Evolutionary conservation across 805 yeast genomes (phyloP).

Genomic region (Maudiozyma pseudohumilis): DNA sequence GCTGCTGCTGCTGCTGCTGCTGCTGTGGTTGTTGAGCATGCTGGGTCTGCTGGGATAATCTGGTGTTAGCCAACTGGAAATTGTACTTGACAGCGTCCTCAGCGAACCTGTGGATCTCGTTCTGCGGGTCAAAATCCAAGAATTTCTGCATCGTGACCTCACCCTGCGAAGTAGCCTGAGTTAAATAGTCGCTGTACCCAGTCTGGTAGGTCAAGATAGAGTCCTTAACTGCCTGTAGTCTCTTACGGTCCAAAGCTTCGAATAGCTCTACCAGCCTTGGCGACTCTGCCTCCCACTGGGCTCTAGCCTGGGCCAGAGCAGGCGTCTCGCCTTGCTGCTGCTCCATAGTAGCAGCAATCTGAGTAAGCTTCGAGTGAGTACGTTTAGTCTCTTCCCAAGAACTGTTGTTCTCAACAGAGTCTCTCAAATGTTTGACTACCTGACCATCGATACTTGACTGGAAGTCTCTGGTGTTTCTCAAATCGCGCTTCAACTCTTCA

Average conservation of each 20-base stretch:
- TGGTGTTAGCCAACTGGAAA: slow-evolving; percentile 11
- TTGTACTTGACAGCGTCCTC: slow-evolving; percentile 27
- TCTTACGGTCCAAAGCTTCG: slow-evolving; percentile 58
- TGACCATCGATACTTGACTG: slow-evolving; percentile 41
- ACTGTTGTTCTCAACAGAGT: slow-evolving; percentile 43
- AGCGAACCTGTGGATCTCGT: slow-evolving; percentile 51
- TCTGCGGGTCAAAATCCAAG: slow-evolving; percentile 51
- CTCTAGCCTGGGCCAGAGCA: slow-evolving; percentile 37
- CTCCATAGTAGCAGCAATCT: slow-evolving; percentile 37
- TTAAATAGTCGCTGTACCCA: slow-evolving; percentile 44
- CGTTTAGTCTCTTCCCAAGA: slow-evolving; percentile 46
- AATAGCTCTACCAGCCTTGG: slow-evolving; percentile 68
- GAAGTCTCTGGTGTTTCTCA: slow-evolving; percentile 40
- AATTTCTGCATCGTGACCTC: slow-evolving; percentile 60
- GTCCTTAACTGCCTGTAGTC: slow-evolving; percentile 53
- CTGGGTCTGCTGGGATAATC: background rate
- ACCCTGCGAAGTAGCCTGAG: slow-evolving; percentile 36
- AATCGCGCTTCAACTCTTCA: slow-evolving; percentile 36
- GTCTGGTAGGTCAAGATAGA: slow-evolving; percentile 58
- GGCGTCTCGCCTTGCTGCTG: slow-evolving; percentile 32
- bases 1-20: background rate
- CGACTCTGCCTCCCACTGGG: slow-evolving; percentile 68
- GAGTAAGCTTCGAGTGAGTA: slow-evolving; percentile 34
- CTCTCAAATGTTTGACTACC: slow-evolving; percentile 44
- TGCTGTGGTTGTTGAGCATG: background rate